Conservation (phyloP, 1,284 basidiomycete genomes). For the Leccinum ponderosum region DNA sequence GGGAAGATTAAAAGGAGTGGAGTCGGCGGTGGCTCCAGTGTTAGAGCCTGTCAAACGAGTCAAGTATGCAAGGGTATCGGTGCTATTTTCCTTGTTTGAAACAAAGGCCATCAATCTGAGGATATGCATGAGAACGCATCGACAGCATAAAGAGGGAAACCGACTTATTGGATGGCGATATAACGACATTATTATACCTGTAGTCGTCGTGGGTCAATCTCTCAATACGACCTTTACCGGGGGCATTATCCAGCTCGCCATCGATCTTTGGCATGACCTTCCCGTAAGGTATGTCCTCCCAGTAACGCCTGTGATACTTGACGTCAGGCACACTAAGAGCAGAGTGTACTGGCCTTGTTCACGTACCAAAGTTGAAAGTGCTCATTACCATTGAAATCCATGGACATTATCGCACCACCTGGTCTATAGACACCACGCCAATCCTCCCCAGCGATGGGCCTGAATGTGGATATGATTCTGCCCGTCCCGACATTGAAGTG, state of each 20-base stretch:
- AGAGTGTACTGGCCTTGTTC: not conserved
- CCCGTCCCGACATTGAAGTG: slow-evolving; percentile 38
- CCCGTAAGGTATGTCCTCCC: slow-evolving; percentile 35
- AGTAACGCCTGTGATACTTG: slow-evolving; percentile 38
- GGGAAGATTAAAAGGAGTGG: slow-evolving; percentile 27
- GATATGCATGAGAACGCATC: slow-evolving; percentile 5
- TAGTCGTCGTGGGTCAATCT: slow-evolving; percentile 38
- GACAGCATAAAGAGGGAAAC: not conserved
- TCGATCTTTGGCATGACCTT: slow-evolving; percentile 32
- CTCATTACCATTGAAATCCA: slow-evolving; percentile 42
- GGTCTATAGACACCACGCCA: slow-evolving; percentile 37
- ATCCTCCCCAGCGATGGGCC: slow-evolving; percentile 36
- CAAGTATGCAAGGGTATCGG: slow-evolving; percentile 37
- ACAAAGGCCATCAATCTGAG: slow-evolving; percentile 35
- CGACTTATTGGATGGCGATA: slow-evolving; percentile 38
- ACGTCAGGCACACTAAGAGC: not conserved
- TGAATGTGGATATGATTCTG: slow-evolving; percentile 32
- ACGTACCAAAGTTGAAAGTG: slow-evolving; percentile 40
- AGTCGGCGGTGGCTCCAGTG: slow-evolving; percentile 27
- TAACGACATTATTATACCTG: slow-evolving; percentile 25
- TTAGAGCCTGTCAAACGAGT: slow-evolving; percentile 30
- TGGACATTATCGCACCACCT: slow-evolving; percentile 39
- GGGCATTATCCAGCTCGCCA: slow-evolving; percentile 37
- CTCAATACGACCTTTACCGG: slow-evolving; percentile 39
- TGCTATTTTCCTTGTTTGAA: slow-evolving; percentile 40